These are phyloP conservation scores for Puccinia triticina DNA, from an alignment of 1,284 basidiomycete species.

Conservation along the genomic window DNA sequence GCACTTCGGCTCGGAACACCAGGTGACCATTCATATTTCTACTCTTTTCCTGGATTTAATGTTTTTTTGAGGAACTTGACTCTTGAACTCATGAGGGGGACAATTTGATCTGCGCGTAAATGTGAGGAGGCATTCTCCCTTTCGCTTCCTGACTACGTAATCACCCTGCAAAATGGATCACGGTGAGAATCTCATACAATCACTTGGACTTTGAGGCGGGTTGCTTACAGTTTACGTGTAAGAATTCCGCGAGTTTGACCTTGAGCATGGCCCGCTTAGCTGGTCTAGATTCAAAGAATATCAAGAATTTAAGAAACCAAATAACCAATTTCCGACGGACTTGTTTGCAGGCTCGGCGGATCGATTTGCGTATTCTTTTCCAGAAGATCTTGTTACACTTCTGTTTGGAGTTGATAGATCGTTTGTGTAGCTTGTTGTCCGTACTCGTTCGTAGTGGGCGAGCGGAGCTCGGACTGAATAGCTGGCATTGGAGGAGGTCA, in stretches of 20 bases:
- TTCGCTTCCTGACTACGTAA: too few relatives aligned
- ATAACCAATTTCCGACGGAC: background rate
- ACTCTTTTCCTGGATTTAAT: too few relatives aligned
- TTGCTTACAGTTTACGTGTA: background rate
- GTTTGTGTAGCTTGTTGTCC: background rate
- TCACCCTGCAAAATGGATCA: too few relatives aligned
- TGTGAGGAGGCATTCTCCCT: too few relatives aligned
- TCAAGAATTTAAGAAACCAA: background rate
- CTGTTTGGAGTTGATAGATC: background rate
- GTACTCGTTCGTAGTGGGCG: background rate
- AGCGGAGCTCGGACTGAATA: background rate
- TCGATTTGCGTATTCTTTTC: background rate
- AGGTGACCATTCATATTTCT: too few relatives aligned
- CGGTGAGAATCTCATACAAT: too few relatives aligned
- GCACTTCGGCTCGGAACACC: too few relatives aligned
- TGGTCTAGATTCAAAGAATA: background rate
- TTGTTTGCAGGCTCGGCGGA: background rate
- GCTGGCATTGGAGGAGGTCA: background rate
- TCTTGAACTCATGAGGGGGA: too few relatives aligned
- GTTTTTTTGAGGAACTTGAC: too few relatives aligned
- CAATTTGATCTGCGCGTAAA: too few relatives aligned
- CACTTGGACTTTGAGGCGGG: too few relatives aligned
- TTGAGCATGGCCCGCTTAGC: background rate
- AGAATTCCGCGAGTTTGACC: background rate
- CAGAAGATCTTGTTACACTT: background rate